A percentile compares a stretch with the other conserved stretches of the same genome.
These are phyloP conservation scores for Trichocomaceae sp. DNA, from an alignment of 2,329 filamentous ascomycete genomes.

Conservation along the genomic window DNA sequence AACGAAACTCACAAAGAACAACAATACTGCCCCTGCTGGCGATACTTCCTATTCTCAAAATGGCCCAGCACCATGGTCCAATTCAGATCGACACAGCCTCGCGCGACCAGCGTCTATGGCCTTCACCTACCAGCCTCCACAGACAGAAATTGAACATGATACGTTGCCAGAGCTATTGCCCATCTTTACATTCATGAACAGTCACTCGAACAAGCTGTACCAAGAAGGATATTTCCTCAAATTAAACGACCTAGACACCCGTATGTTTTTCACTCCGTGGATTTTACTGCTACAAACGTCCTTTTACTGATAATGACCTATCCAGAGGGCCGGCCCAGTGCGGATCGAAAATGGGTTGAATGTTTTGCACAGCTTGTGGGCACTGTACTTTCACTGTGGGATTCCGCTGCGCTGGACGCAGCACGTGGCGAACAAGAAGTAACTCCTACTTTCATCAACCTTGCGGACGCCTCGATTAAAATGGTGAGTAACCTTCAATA, in stretches of 20 bases:
- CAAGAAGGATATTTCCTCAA: slow-evolving; percentile 98
- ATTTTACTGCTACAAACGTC: background rate
- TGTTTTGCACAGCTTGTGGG: slow-evolving; percentile 96
- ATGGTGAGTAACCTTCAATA: slow-evolving; percentile 61
- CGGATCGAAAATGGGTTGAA: slow-evolving; percentile 86
- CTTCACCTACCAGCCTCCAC: slow-evolving; percentile 73
- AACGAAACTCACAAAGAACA: slow-evolving; percentile 7
- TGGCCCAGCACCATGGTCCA: slow-evolving; percentile 13
- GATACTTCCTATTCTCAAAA: slow-evolving; percentile 10
- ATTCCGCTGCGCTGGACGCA: slow-evolving; percentile 82
- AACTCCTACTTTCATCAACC: slow-evolving; percentile 86
- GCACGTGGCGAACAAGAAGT: slow-evolving; percentile 81
- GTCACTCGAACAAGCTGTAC: slow-evolving; percentile 92
- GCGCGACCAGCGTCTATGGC: slow-evolving; percentile 73
- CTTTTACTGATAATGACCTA: slow-evolving; percentile 25
- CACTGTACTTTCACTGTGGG: slow-evolving; percentile 91
- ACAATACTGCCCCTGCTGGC: background rate
- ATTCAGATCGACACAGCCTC: slow-evolving; percentile 47
- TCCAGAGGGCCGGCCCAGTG: slow-evolving; percentile 75
- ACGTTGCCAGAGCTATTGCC: slow-evolving; percentile 89
- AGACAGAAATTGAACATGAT: slow-evolving; percentile 78
- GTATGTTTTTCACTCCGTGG: slow-evolving; percentile 50
- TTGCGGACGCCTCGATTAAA: slow-evolving; percentile 95
- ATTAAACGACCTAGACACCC: slow-evolving; percentile 85
- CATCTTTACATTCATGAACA: slow-evolving; percentile 90